These are phyloP conservation scores for Sarocladiaceae sp. DNA, from an alignment of 2,329 filamentous ascomycete genomes.

Conservation along the genomic window DNA sequence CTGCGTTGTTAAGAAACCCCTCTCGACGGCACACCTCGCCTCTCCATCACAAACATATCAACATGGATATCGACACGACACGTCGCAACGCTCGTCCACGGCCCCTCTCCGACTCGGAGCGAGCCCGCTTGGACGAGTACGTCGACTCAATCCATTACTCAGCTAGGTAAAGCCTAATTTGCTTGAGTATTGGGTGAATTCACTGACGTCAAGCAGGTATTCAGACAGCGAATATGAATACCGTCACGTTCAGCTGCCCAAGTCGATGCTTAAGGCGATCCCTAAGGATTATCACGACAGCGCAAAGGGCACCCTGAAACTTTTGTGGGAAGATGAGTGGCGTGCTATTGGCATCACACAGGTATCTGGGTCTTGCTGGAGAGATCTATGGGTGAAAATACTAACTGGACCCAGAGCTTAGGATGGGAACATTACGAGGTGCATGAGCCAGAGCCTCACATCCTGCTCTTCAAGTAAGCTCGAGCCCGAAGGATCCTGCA, in stretches of 20 bases:
- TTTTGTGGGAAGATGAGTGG: conserved; percentile 99
- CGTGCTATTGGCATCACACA: conserved; percentile 94
- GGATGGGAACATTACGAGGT: conserved; percentile 99
- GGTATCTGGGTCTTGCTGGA: conserved; percentile 45
- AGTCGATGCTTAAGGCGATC: conserved; percentile 96
- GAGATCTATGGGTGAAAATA: background rate
- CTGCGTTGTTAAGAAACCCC: background rate
- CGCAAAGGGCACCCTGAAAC: conserved; percentile 85
- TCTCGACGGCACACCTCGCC: background rate
- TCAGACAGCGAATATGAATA: conserved; percentile 93
- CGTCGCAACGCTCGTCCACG: conserved; percentile 86
- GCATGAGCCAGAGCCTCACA: conserved; percentile 97
- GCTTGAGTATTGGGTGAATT: too few species aligned
- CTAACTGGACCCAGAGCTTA: conserved; percentile 62
- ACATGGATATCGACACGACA: conserved; percentile 66
- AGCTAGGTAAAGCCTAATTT: conserved; percentile 65
- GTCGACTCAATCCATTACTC: conserved; percentile 96
- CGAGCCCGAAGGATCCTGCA: background rate
- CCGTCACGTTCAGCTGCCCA: conserved; percentile 94
- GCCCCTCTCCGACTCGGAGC: conserved; percentile 74
- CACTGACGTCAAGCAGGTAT: too few species aligned
- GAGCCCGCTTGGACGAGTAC: conserved; percentile 82
- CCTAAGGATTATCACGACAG: conserved; percentile 91
- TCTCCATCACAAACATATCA: background rate
- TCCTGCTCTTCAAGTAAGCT: conserved; percentile 94